These are phyloP conservation scores for Aspergillus aculeatus DNA, from an alignment of 2,329 filamentous ascomycete genomes.

Conservation along the genomic window DNA sequence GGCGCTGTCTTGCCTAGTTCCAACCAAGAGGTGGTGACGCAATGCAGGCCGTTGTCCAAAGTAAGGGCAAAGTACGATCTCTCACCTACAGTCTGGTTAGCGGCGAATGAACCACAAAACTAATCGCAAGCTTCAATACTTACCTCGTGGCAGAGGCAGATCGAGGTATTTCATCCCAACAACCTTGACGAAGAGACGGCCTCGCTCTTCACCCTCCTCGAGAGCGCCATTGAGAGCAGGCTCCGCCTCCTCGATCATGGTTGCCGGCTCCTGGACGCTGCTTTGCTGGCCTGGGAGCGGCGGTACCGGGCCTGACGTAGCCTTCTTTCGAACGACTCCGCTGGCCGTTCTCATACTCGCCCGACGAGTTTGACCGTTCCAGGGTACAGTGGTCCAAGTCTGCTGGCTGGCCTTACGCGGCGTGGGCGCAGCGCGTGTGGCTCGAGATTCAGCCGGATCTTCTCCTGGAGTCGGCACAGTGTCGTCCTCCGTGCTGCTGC, in stretches of 20 bases:
- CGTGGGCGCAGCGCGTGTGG: slow-evolving; percentile 64
- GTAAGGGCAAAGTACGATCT: slow-evolving; percentile 93
- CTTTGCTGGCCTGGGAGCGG: slow-evolving; percentile 87
- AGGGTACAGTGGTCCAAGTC: slow-evolving; percentile 95
- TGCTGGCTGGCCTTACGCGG: slow-evolving; percentile 79
- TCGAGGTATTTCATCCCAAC: slow-evolving; percentile 95
- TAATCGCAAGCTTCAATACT: slow-evolving; percentile 35
- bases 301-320: slow-evolving; percentile 65
- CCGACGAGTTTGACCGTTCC: slow-evolving; percentile 78
- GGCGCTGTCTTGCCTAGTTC: slow-evolving; percentile 89
- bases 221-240: slow-evolving; percentile 57
- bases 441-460: slow-evolving; percentile 34
- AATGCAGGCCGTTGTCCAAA: slow-evolving; percentile 96
- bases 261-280: slow-evolving; percentile 64
- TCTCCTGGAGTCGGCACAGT: slow-evolving; percentile 29
- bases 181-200: slow-evolving; percentile 96
- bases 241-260: slow-evolving; percentile 69
- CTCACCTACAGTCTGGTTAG: slow-evolving; percentile 61
- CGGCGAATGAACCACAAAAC: neutral
- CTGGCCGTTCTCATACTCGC: slow-evolving; percentile 61
- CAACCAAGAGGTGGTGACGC: slow-evolving; percentile 93
- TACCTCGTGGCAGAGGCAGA: slow-evolving; percentile 84
- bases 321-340: slow-evolving; percentile 60
- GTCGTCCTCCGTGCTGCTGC: slow-evolving; percentile 64
- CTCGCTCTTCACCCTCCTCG: slow-evolving; percentile 81